Base-by-base conservation (phyloP, 176 grass and related monocot genomes). In the Zizania latifolia region DNA sequence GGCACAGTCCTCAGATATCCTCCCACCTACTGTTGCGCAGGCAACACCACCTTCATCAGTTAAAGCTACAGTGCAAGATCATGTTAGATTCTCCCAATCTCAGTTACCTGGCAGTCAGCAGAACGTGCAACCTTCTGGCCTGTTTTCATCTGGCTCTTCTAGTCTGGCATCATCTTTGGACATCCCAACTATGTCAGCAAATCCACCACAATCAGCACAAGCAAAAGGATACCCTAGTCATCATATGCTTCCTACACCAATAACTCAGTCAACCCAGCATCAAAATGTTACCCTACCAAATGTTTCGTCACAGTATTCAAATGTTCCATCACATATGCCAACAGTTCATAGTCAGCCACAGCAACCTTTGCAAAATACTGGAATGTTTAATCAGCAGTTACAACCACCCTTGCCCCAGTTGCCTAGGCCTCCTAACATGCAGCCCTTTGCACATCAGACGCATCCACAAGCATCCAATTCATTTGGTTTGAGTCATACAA, bases 391-490 rank as follows among this genome's bases (percentile, higher is more conserved):
- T 78, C 96, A 92, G 62, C 89, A 74, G 58, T 65, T 92, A 34
- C 95, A 87, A 73, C 96, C 89, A 64, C 82, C 89, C 35, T 70
- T 94, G 80, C 91, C 92, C 21, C 89, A 86, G 50, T 77, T 92
- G 53, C 89, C 86, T 69, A 88, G 96, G 85, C 92, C 83, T 76
- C 88, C 60, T 38, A 33, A 86, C 59, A 85, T 87, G 91, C 91
- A 82, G 23, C 45, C 91, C n/a, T 88, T 85, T 65, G 13, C 70
- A 46, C 82, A 88, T 59, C 87, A 85, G 66, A 87, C 87, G 60
- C 87, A 90, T 77, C 75, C 75, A 2, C 89, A 92, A 81, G 60
- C 82, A 55, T 50, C 85, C 65, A 84, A 44, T 85, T 50, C 78
- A 27, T 87, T 75, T 82, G 85, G 85, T 74, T 60, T 81, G 68